A percentile compares a stretch with the other conserved stretches of the same genome.
phyloP scores from a whole-genome alignment of 2,329 filamentous ascomycete genomes.

The Aureobasidium leucospermi region DNA sequence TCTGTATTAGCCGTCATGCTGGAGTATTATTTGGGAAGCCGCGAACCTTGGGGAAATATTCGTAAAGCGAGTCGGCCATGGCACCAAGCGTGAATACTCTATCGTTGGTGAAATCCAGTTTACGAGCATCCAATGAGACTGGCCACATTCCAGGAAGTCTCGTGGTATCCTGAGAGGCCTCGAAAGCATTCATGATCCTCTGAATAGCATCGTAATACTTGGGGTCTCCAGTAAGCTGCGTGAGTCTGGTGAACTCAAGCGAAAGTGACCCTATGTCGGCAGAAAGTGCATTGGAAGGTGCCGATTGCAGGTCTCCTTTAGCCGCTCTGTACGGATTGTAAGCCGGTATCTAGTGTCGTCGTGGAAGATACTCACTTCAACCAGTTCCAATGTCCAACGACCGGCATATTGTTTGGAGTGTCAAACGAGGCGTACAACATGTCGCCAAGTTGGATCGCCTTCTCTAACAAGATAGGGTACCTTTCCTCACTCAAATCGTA shows the following conservation, averaged over 20 bases:
- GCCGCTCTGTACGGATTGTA: slow-evolving; percentile 12
- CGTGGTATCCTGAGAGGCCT: slow-evolving; percentile 47
- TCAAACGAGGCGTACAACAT: slow-evolving; percentile 61
- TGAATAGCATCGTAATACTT: slow-evolving; percentile 57
- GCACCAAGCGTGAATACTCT: slow-evolving; percentile 25
- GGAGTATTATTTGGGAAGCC: neutral
- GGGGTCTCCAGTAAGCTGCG: slow-evolving; percentile 53
- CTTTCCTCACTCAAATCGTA: slow-evolving; percentile 57
- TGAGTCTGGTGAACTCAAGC: slow-evolving; percentile 58
- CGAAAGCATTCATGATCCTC: slow-evolving; percentile 50
- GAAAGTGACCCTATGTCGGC: slow-evolving; percentile 52
- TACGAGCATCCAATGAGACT: slow-evolving; percentile 41
- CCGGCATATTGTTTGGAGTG: slow-evolving; percentile 60
- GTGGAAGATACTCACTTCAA: slow-evolving; percentile 21
- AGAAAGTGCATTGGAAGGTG: slow-evolving; percentile 31
- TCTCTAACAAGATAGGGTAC: slow-evolving; percentile 48
- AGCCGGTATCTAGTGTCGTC: neutral
- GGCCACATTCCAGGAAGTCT: slow-evolving; percentile 58
- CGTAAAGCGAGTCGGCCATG: slow-evolving; percentile 30
- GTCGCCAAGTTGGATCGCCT: slow-evolving; percentile 57
- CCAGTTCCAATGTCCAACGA: slow-evolving; percentile 52
- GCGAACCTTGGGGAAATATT: slow-evolving; percentile 25
- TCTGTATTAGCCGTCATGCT: neutral
- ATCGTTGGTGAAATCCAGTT: slow-evolving; percentile 26
- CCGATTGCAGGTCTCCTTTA: slow-evolving; percentile 22